A percentile compares a stretch with the other conserved stretches of the same genome.
Evolutionary conservation across 768 basidiomycete genomes (phyloP).

Genomic region (Gautieria morchelliformis): DNA sequence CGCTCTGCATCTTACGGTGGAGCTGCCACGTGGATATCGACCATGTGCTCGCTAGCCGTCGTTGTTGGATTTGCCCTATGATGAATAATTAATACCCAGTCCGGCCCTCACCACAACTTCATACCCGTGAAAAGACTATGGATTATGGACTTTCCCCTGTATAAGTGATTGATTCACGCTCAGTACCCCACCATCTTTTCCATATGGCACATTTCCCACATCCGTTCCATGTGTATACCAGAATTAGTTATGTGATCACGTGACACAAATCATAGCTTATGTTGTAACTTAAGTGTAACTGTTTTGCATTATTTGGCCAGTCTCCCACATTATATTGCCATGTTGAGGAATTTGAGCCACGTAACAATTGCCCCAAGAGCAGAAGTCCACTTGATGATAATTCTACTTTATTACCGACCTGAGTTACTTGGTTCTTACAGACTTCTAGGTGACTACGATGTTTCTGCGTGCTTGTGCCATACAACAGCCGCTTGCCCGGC

Average conservation of each 20-base stretch:
- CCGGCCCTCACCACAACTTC: background rate
- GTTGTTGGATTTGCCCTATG: background rate
- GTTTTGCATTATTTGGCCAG: too few relatives aligned
- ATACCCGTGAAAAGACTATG: background rate
- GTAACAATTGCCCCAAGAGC: too few relatives aligned
- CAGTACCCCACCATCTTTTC: background rate
- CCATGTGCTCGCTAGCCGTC: background rate
- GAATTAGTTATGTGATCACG: slow-evolving; percentile 1
- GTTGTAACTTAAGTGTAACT: too few relatives aligned
- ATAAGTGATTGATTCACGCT: background rate
- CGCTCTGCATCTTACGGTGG: background rate
- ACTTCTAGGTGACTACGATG: too few relatives aligned
- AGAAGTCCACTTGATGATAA: too few relatives aligned
- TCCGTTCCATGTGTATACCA: background rate
- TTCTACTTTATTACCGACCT: too few relatives aligned
- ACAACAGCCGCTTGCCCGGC: too few relatives aligned
- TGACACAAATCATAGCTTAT: background rate
- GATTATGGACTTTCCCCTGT: background rate
- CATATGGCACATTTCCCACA: background rate
- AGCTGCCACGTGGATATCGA: background rate
- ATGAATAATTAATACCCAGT: background rate
- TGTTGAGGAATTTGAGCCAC: too few relatives aligned
- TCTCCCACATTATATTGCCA: too few relatives aligned
- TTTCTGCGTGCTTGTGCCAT: too few relatives aligned
- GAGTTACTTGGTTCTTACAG: too few relatives aligned